Evolutionary conservation across 1,284 basidiomycete genomes (phyloP).

Genomic region (Papiliotrema terrestris): DNA sequence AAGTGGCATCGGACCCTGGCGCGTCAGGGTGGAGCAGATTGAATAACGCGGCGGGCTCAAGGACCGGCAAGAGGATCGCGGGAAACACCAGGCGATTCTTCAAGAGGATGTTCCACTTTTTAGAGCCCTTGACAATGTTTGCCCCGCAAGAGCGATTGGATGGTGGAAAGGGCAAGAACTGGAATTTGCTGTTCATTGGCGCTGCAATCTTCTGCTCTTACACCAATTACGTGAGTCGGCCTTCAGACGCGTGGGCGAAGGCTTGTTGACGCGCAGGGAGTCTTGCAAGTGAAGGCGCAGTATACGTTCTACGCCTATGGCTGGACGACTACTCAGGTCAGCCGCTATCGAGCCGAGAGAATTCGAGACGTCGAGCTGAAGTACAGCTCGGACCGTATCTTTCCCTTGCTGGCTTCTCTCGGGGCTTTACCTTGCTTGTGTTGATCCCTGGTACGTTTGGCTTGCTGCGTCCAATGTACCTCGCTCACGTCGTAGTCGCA

Average conservation of each 20-base stretch:
- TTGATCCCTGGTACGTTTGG: conserved; percentile 58
- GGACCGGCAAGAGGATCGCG: conserved; percentile 24
- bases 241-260: not conserved
- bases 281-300: conserved; percentile 63
- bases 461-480: too few species aligned
- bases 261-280: conserved; percentile 54
- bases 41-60: conserved; percentile 6
- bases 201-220: conserved; percentile 57
- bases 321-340: conserved; percentile 69
- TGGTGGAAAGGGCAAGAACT: conserved; percentile 55
- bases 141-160: conserved; percentile 52
- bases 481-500: conserved; percentile 22
- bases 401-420: conserved; percentile 58
- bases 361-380: not conserved
- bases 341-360: conserved; percentile 18
- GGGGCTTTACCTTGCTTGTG: conserved; percentile 61
- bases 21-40: conserved; percentile 8
- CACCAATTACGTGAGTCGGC: conserved; percentile 56
- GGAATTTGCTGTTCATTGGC: conserved; percentile 63
- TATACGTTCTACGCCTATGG: conserved; percentile 64
- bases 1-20: not conserved
- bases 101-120: conserved; percentile 54
- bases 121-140: conserved; percentile 65
- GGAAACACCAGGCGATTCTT: conserved; percentile 28
- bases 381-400: conserved; percentile 71